Base-by-base conservation (phyloP, 768 basidiomycete genomes). In the Kwoniella dendrophila region DNA sequence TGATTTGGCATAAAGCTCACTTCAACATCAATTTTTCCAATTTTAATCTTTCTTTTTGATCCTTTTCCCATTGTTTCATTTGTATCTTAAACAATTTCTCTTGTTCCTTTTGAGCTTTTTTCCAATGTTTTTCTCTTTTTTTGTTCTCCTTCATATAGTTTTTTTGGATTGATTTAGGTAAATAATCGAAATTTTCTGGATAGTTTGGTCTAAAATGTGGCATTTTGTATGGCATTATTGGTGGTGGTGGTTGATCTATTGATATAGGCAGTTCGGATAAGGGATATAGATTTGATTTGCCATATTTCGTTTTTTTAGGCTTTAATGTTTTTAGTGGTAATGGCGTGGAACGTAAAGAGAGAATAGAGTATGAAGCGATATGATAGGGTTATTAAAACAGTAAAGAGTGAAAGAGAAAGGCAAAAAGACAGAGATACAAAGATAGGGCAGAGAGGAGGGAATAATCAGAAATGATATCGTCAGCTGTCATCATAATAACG, bases 11-110 rank as follows among this genome's bases (percentile, higher is more conserved):
- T n/a, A n/a, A 20, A 6, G 63, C 73, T 62, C 62, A 71, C 71
- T 71, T 71, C 16, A 47, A 36, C 50, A 59, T 56, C 38, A 57
- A 53, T 49, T 61, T 64, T 40, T 66, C 62, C 30, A 32, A 30
- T 50, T 66, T 59, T 27, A 33, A 45, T 59, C 36, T 40, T 26
- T 52, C 48, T 44, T 63, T 68, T 40, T 41, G 50, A 32, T 50
- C 48, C 48, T 63, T 44, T 43, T 59, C 61, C 49, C 34, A 48
- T 47, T 65, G 53, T 38, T 64, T 66, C 26, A 61, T 52, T 18
- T 33, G 36, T 0, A 45, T 33, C n/a, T 52, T 53, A 8, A 24
- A 48, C 40, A 54, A 30, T 58, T 56, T 56, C 34, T 60, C 45
- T 7, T 45, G 45, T 40, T 68, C 45, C 40, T 63, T 41, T 51